Evolutionary conservation across 106 monocot species (phyloP).

Genomic region (Gastrodia elata): DNA sequence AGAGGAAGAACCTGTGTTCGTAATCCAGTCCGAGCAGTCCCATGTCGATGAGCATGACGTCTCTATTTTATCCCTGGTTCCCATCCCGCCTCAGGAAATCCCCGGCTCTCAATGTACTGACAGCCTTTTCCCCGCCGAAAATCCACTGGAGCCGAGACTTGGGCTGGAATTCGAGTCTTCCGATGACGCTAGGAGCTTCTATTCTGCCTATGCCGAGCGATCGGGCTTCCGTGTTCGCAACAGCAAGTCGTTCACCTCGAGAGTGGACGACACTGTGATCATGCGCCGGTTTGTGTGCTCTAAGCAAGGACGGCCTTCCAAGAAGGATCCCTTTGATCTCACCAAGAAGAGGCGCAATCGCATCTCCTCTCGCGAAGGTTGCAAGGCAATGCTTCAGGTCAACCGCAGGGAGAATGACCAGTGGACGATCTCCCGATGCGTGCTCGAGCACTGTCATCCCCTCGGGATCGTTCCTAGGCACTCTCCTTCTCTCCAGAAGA

Average conservation of each 20-base stretch:
- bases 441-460: constrained; percentile 58
- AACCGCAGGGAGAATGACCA: constrained; percentile 56
- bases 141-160: constrained; percentile 24
- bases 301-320: constrained; percentile 58
- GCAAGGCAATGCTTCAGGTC: constrained; percentile 90
- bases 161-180: constrained; percentile 75
- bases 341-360: constrained; percentile 74
- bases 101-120: not conserved
- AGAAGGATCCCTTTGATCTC: constrained; percentile 68
- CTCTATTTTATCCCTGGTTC: constrained; percentile 8
- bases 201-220: constrained; percentile 48
- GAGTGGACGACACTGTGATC: constrained; percentile 67
- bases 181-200: constrained; percentile 55
- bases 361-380: constrained; percentile 72
- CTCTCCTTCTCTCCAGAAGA: constrained; percentile 31
- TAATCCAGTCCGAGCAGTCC: constrained; percentile 18
- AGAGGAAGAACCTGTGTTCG: constrained; percentile 19
- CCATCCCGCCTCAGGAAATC: not conserved
- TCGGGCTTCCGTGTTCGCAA: constrained; percentile 67
- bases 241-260: constrained; percentile 74
- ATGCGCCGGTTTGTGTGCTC: constrained; percentile 91
- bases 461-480: constrained; percentile 28
- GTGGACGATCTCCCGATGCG: constrained; percentile 53
- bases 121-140: not conserved
- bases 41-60: constrained; percentile 8